Evolutionary conservation across 192 early-diverging fungal genomes (phyloP), one percentile per base, ranked within the genome.

Genomic region (Pilaira anomala): DNA sequence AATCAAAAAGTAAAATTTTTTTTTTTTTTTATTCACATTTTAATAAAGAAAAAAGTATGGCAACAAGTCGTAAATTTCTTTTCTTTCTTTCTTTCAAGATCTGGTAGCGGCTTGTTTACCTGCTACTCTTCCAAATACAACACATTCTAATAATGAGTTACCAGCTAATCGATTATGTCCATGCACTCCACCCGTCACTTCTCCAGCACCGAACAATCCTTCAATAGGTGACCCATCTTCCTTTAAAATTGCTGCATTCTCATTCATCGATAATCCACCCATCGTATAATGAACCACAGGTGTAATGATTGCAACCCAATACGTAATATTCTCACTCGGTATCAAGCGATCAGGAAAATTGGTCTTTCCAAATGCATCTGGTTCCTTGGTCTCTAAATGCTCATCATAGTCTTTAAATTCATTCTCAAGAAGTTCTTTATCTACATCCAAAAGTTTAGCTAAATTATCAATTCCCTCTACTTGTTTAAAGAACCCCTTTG

Each of bases 141-240:
- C 90, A 70, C 91, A 92, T 18, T 88, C 91, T 33, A 93, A 72
- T 18, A 93, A 75, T 11, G 89, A 92, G 63, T 85, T 84, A 39
- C 91, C 91, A 50, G 83, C 91, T 29, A 93, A 79, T 44, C 91
- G 86, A 78, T 93, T 93, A 57, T 83, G 84, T 9, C 91, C 91
- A 70, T 93, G 91, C 33, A 93, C 84, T 46, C 91, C 91, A 41
- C 90, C 91, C 19, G 88, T 86, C 36, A 93, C 84, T 69, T 93
- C 91, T 67, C 91, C 90, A 49, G 84, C 84, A 19, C 89, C 91
- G 64, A 84, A 82, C 19, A 91, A 69, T 48, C 89, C 90, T 26
- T 82, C 79, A 49, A 91, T 78, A 1, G 65, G 63, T 25, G 72
- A 40, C 11, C 63, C 68, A 55, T 69, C 62, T 13, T 66, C 60